These are phyloP conservation scores for Amanita pallidorosea DNA, from an alignment of 768 basidiomycete genomes.

Conservation along the genomic window DNA sequence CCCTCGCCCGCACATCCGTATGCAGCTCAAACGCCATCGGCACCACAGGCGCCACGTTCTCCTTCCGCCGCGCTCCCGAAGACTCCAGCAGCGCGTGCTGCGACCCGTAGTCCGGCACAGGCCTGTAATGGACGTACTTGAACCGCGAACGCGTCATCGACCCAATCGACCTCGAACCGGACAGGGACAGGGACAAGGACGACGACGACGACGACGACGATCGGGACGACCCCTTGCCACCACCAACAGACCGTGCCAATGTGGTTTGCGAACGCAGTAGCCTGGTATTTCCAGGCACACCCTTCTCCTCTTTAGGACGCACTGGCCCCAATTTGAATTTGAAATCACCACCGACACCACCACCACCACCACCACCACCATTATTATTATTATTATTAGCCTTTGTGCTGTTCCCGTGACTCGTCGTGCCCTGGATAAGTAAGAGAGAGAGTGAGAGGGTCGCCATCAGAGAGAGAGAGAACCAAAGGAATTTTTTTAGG, in stretches of 20 bases:
- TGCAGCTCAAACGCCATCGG: conserved; percentile 36
- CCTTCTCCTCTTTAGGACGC: conserved; percentile 22
- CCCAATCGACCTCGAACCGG: not conserved
- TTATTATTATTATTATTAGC: too few relatives aligned
- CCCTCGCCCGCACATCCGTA: conserved; percentile 47
- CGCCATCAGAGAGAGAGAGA: conserved; percentile 3
- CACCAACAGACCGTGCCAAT: too few relatives aligned
- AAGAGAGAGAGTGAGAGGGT: not conserved
- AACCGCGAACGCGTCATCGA: conserved; percentile 3
- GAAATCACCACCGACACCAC: too few relatives aligned
- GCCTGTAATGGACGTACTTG: conserved; percentile 10
- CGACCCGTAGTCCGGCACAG: conserved; percentile 44
- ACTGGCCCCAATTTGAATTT: too few relatives aligned
- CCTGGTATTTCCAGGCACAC: not conserved
- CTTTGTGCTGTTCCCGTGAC: conserved; percentile 26
- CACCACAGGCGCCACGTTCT: conserved; percentile 34
- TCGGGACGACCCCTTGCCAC: too few relatives aligned
- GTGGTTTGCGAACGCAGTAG: not conserved
- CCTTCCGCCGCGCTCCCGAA: conserved; percentile 30
- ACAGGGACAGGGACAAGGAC: not conserved
- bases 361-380: too few relatives aligned
- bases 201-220: not conserved
- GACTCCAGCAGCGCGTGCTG: conserved; percentile 42
- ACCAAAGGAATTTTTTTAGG: not conserved
- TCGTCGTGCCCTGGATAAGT: conserved; percentile 6